Evolutionary conservation across 176 grass and related monocot genomes (phyloP).

Genomic region (Triticum urartu): DNA sequence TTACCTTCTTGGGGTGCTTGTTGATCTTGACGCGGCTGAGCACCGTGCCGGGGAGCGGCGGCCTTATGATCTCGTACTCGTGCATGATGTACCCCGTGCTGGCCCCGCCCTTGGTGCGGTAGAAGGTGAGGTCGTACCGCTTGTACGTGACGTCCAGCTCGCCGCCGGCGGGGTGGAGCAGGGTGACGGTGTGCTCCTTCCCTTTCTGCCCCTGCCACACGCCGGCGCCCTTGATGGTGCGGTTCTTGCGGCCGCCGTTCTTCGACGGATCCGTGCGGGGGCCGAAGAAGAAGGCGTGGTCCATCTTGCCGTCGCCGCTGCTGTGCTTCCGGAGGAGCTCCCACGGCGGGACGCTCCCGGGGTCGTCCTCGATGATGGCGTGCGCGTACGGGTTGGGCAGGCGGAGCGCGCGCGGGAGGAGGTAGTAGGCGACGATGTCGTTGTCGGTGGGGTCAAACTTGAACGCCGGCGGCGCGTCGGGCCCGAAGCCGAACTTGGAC

Average conservation of each 20-base stretch:
- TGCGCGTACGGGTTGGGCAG: background rate
- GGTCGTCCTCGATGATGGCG: conserved; percentile 21
- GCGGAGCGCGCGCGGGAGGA: conserved; percentile 4
- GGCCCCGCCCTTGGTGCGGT: background rate
- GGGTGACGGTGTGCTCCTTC: background rate
- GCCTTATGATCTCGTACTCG: background rate
- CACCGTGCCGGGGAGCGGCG: background rate
- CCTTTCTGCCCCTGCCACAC: conserved; percentile 19
- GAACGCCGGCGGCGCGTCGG: background rate
- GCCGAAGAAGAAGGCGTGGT: conserved; percentile 30
- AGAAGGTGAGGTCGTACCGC: background rate
- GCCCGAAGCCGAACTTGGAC: conserved; percentile 1
- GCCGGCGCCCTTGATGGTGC: background rate
- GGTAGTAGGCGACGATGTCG: conserved; percentile 19
- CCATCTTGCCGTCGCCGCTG: background rate
- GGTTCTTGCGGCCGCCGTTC: background rate
- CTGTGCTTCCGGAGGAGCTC: background rate
- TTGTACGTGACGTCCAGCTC: background rate
- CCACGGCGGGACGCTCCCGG: conserved; percentile 12
- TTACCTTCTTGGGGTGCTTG: background rate
- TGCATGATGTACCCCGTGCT: conserved; percentile 21
- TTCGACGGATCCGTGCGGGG: background rate
- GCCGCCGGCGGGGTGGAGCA: background rate
- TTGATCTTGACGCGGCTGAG: background rate
- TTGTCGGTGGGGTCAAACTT: conserved; percentile 34